A percentile compares a stretch with the other conserved stretches of the same genome.
Evolutionary conservation across 139 green algal species (phyloP).

Genomic region (Desmodesmus armatus): DNA sequence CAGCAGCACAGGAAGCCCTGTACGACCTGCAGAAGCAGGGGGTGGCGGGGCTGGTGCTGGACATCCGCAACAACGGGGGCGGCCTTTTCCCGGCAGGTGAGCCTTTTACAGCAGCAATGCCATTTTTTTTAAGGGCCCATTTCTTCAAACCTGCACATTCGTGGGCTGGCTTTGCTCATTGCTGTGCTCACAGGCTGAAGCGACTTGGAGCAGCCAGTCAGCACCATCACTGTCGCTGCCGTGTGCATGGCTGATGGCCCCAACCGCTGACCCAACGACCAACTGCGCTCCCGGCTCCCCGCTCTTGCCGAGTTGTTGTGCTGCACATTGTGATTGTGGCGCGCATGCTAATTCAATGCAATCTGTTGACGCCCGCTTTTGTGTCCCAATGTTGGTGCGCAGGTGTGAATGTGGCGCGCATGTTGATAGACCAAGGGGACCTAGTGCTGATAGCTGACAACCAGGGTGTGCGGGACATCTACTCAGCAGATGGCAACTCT

Average conservation of each 20-base stretch:
- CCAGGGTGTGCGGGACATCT: slow-evolving; percentile 90
- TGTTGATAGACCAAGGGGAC: slow-evolving; percentile 84
- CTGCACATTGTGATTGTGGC: background rate
- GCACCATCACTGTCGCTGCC: too few relatives aligned
- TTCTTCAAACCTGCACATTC: too few relatives aligned
- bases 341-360: background rate
- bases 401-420: slow-evolving; percentile 86
- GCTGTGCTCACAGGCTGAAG: too few relatives aligned
- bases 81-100: slow-evolving; percentile 92
- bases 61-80: slow-evolving; percentile 96
- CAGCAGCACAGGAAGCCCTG: slow-evolving; percentile 70
- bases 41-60: slow-evolving; percentile 80
- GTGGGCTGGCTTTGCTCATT: too few relatives aligned
- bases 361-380: slow-evolving; percentile 1
- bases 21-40: slow-evolving; percentile 62
- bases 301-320: too few relatives aligned
- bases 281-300: too few relatives aligned
- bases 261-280: too few relatives aligned
- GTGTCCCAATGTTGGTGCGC: background rate
- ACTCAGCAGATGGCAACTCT: slow-evolving; percentile 75
- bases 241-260: too few relatives aligned
- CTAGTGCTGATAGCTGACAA: slow-evolving; percentile 96
- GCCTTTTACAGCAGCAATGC: background rate
- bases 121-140: too few relatives aligned
- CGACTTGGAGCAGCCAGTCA: too few relatives aligned